These are phyloP conservation scores for Lyophyllum semitale DNA, from an alignment of 768 basidiomycete genomes.

Conservation along the genomic window DNA sequence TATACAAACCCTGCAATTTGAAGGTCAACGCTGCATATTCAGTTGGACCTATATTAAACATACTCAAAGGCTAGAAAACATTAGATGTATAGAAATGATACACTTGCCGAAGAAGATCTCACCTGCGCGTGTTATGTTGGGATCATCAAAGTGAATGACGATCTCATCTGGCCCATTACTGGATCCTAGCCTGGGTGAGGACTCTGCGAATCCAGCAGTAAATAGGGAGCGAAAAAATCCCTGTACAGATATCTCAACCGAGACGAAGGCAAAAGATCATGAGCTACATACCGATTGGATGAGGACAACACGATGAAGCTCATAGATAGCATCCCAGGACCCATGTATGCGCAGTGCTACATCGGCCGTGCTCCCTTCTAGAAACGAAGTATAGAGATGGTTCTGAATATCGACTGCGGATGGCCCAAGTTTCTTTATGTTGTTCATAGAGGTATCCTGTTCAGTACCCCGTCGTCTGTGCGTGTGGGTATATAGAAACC, in stretches of 20 bases:
- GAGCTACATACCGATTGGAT: slow-evolving; percentile 73
- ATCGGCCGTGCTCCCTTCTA: slow-evolving; percentile 75
- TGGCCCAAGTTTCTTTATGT: slow-evolving; percentile 42
- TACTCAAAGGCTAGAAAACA: slow-evolving; percentile 78
- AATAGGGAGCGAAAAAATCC: slow-evolving; percentile 91
- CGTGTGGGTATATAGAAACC: neutral
- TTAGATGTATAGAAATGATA: slow-evolving; percentile 12
- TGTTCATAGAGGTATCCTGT: slow-evolving; percentile 20
- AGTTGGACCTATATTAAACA: slow-evolving; percentile 32
- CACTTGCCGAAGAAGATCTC: slow-evolving; percentile 25
- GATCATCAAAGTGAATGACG: slow-evolving; percentile 76
- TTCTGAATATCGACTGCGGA: slow-evolving; percentile 63
- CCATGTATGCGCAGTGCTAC: slow-evolving; percentile 70
- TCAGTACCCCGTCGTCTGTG: neutral
- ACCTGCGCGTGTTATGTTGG: slow-evolving; percentile 88
- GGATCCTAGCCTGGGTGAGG: slow-evolving; percentile 33
- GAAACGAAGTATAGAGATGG: slow-evolving; percentile 77
- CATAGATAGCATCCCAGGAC: slow-evolving; percentile 72
- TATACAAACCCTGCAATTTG: slow-evolving; percentile 68
- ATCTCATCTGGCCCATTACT: slow-evolving; percentile 52
- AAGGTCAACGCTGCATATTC: neutral
- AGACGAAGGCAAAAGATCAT: neutral
- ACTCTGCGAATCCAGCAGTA: slow-evolving; percentile 76
- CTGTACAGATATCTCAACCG: slow-evolving; percentile 31
- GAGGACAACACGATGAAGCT: slow-evolving; percentile 81